phyloP scores from a whole-genome alignment of 495 filamentous ascomycete genomes.

The Podospora appendiculata region DNA sequence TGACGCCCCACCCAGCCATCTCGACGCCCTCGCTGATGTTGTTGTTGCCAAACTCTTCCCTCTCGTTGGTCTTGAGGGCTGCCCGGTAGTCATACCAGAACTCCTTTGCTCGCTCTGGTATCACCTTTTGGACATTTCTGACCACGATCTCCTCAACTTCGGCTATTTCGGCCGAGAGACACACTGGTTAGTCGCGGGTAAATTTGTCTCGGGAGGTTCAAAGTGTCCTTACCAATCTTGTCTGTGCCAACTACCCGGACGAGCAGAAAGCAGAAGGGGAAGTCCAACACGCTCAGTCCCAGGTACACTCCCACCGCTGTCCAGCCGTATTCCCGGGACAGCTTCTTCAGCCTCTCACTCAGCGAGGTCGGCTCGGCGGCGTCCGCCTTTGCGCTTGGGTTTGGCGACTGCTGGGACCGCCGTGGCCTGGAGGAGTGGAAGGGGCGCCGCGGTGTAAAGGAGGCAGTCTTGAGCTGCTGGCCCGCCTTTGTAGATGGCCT shows the following conservation, averaged over 20 bases:
- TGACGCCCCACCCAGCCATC: constrained; percentile 43
- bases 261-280: constrained; percentile 88
- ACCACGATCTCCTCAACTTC: constrained; percentile 44
- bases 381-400: background rate
- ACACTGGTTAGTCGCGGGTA: background rate
- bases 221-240: constrained; percentile 51
- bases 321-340: constrained; percentile 95
- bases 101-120: constrained; percentile 42
- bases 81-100: constrained; percentile 34
- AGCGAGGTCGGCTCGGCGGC: constrained; percentile 46
- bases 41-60: constrained; percentile 18
- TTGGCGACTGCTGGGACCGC: background rate
- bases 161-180: constrained; percentile 18
- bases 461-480: constrained; percentile 2
- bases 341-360: constrained; percentile 62
- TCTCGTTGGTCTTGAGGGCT: constrained; percentile 24
- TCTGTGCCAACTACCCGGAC: constrained; percentile 80
- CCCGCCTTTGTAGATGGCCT: background rate
- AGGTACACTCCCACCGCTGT: constrained; percentile 88
- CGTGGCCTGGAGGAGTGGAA: constrained; percentile 20
- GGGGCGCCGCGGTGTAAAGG: constrained; percentile 9
- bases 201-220: too few relatives aligned
- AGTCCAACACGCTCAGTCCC: constrained; percentile 73
- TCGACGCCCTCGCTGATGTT: constrained; percentile 28
- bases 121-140: constrained; percentile 35